Percentiles rank a stretch among this genome's conserved stretches.
phyloP scores from a whole-genome alignment of 164 flowering plant genomes.

The Chimonanthus salicifolius region DNA sequence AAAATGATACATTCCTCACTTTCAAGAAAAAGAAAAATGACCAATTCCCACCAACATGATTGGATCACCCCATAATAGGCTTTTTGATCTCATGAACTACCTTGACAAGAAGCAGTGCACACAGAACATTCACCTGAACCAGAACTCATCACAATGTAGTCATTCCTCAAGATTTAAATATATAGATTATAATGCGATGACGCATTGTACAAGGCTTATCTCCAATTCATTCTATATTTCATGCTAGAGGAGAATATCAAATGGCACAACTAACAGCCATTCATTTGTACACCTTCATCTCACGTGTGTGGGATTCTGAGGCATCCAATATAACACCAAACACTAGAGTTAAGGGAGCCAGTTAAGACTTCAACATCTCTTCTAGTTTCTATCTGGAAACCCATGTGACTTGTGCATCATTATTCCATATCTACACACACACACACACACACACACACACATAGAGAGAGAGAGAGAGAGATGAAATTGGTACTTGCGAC shows the following conservation, averaged over 20 bases:
- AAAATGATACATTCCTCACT: not conserved
- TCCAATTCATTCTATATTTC: not conserved
- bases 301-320: no score
- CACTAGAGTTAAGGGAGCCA: not conserved
- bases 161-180: not conserved
- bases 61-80: no score
- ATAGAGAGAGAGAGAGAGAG: not conserved
- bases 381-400: no score
- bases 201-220: not conserved
- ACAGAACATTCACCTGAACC: no score
- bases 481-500: slow-evolving; percentile 48
- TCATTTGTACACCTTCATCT: no score
- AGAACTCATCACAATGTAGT: no score
- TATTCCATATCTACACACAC: not conserved
- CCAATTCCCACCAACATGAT: not conserved
- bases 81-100: no score
- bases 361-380: no score
- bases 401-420: no score
- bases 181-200: not conserved
- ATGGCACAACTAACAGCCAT: no score
- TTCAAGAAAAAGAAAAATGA: not conserved
- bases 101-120: no score
- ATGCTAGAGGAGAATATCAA: no score
- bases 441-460: not conserved
- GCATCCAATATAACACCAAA: not conserved